phyloP scores from a whole-genome alignment of 2,329 filamentous ascomycete genomes.

The Diplodia corticola region DNA sequence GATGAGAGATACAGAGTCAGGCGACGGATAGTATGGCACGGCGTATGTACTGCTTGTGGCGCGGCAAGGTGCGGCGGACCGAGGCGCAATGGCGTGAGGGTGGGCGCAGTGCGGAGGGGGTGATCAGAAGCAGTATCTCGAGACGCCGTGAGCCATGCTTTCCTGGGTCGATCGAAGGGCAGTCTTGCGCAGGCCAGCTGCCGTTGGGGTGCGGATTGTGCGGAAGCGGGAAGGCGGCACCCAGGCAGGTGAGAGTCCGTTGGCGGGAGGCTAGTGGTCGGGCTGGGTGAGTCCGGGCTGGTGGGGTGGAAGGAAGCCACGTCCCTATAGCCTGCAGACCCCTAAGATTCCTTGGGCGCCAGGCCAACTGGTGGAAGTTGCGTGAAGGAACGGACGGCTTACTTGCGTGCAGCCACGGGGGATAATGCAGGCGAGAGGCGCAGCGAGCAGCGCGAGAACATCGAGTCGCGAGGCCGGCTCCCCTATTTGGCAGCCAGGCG shows the following conservation, averaged over 20 bases:
- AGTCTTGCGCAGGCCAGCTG: conserved; percentile 20
- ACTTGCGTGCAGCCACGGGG: conserved; percentile 17
- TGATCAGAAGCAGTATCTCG: not conserved
- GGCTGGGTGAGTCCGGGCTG: not conserved
- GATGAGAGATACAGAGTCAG: not conserved
- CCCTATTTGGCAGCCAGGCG: conserved; percentile 18
- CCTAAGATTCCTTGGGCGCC: conserved; percentile 9
- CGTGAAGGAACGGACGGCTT: conserved; percentile 19
- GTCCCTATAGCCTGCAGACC: conserved; percentile 17
- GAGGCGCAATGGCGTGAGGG: conserved; percentile 10
- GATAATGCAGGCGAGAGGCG: conserved; percentile 14
- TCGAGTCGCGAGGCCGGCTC: conserved; percentile 16
- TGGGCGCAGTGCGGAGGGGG: not conserved
- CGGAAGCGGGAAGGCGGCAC: conserved; percentile 12
- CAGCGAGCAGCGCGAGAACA: not conserved
- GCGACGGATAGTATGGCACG: not conserved
- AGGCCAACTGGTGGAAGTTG: conserved; percentile 11
- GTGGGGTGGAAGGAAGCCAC: conserved; percentile 20
- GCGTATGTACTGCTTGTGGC: not conserved
- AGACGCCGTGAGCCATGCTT: conserved; percentile 12
- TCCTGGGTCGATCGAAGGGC: not conserved
- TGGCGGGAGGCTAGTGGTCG: conserved; percentile 4
- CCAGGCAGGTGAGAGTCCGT: not conserved
- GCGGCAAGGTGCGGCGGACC: not conserved
- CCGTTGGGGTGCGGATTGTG: not conserved